phyloP scores from a whole-genome alignment of 139 green algal species.

The Auxenochlorella pyrenoidosa region DNA sequence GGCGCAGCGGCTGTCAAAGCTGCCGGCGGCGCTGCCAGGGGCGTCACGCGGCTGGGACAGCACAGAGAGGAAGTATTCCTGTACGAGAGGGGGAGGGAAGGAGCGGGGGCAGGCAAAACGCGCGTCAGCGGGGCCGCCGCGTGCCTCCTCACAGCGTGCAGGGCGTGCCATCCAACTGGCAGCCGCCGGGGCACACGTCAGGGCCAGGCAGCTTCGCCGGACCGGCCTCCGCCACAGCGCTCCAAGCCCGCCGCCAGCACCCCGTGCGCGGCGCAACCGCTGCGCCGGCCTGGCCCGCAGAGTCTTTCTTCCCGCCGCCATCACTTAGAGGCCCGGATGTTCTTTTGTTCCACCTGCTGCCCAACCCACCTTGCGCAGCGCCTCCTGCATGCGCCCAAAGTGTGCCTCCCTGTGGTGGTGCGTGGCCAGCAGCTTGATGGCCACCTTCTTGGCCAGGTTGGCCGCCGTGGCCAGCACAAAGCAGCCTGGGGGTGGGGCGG shows the following conservation, averaged over 20 bases:
- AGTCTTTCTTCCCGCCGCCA: too few species aligned
- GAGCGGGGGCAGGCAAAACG: too few species aligned
- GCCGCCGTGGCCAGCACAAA: slow-evolving; percentile 53
- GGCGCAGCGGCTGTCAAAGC: not conserved
- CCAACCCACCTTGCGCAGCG: slow-evolving; percentile 51
- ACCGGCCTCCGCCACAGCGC: too few species aligned
- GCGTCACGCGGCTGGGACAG: slow-evolving; percentile 14
- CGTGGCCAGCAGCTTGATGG: slow-evolving; percentile 45
- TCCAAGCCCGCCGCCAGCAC: too few species aligned
- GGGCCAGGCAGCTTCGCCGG: too few species aligned
- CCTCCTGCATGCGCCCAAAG: slow-evolving; percentile 78
- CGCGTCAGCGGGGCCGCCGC: too few species aligned
- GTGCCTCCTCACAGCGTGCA: too few species aligned
- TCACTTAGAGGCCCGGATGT: too few species aligned
- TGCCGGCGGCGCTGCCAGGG: not conserved
- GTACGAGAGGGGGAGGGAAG: not conserved
- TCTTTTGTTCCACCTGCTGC: too few species aligned
- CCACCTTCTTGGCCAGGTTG: slow-evolving; percentile 52
- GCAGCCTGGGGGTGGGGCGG: slow-evolving; percentile 20
- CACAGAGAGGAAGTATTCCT: slow-evolving; percentile 26
- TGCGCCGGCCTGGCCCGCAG: too few species aligned
- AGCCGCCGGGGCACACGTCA: too few species aligned
- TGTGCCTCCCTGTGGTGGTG: slow-evolving; percentile 73
- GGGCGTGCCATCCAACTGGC: too few species aligned
- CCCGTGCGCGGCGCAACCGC: not conserved